Evolutionary conservation across 2,329 filamentous ascomycete genomes (phyloP).

Genomic region (Harringtonia aguacate): DNA sequence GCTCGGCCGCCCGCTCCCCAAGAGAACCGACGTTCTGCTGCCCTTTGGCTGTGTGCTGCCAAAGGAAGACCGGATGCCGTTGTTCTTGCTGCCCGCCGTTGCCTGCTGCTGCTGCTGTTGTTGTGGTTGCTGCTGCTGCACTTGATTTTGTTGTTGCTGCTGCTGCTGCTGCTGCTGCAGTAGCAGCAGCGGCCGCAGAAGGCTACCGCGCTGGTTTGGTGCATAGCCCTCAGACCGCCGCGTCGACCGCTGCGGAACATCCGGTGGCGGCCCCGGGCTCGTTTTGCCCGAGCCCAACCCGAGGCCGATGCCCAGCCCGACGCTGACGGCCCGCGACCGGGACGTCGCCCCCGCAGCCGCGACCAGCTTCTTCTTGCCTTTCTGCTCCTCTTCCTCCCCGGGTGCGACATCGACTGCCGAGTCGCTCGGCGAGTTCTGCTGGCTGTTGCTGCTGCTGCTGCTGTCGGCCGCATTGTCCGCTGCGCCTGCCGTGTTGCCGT

Average conservation of each 20-base stretch:
- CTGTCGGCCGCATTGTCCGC: background rate
- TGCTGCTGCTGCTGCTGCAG: background rate
- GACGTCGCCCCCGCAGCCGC: background rate
- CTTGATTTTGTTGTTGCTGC: background rate
- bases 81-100: too few relatives aligned
- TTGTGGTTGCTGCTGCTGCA: background rate
- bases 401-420: too few relatives aligned
- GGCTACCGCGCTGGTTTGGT: background rate
- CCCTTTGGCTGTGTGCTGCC: background rate
- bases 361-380: too few relatives aligned
- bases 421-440: too few relatives aligned
- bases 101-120: too few relatives aligned
- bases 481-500: conserved; percentile 7
- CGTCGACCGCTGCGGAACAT: background rate
- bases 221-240: too few relatives aligned
- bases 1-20: too few relatives aligned
- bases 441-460: background rate
- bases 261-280: background rate
- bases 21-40: background rate
- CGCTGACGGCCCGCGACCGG: background rate
- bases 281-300: conserved; percentile 2
- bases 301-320: conserved; percentile 6
- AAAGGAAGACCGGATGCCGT: conserved; percentile 6
- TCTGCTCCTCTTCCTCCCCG: too few relatives aligned
- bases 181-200: background rate